Evolutionary conservation across 441 rosid genomes (phyloP).

Genomic region (Melastoma candidum): DNA sequence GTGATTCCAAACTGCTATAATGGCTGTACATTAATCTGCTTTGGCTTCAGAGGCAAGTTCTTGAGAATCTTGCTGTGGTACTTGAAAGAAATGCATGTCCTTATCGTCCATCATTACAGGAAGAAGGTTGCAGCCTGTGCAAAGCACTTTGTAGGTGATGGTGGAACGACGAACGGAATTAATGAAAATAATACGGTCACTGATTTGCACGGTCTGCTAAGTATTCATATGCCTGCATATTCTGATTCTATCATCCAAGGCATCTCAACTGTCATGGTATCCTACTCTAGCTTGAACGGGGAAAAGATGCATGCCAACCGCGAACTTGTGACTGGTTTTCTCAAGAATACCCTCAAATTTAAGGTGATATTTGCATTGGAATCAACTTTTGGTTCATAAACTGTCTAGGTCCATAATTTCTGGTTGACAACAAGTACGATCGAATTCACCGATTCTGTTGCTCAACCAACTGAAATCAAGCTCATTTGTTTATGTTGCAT

Average conservation of each 20-base stretch:
- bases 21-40: background rate
- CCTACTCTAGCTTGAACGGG: constrained; percentile 67
- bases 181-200: constrained; percentile 48
- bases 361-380: constrained; percentile 23
- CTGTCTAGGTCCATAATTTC: background rate
- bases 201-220: constrained; percentile 46
- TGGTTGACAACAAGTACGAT: background rate
- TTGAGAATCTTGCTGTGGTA: too few relatives aligned
- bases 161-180: constrained; percentile 50
- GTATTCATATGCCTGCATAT: constrained; percentile 59
- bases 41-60: too few relatives aligned
- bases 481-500: too few relatives aligned
- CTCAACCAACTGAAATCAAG: too few relatives aligned
- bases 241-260: constrained; percentile 52
- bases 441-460: too few relatives aligned
- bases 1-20: constrained; percentile 4
- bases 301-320: constrained; percentile 60
- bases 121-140: constrained; percentile 63
- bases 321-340: constrained; percentile 44
- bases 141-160: constrained; percentile 66
- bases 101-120: constrained; percentile 18
- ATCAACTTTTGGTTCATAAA: background rate
- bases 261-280: constrained; percentile 60
- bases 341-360: constrained; percentile 48
- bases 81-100: too few relatives aligned